Evolutionary conservation across 2,329 filamentous ascomycete genomes (phyloP).

Genomic region (Xylaria sp.): DNA sequence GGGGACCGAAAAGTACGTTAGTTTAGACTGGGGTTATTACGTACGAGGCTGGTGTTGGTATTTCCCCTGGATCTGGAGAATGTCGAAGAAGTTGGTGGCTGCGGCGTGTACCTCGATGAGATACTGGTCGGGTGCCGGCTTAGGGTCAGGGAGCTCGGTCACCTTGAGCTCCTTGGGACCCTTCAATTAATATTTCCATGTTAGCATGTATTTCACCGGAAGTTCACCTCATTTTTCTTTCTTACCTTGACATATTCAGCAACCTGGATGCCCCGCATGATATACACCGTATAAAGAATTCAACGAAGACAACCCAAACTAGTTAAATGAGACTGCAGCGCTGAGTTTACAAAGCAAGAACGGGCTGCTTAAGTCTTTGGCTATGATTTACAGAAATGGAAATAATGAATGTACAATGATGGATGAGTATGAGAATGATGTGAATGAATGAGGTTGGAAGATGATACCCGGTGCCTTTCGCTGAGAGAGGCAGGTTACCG

Average conservation of each 20-base stretch:
- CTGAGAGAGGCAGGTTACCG: constrained; percentile 3
- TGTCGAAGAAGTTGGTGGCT: constrained; percentile 96
- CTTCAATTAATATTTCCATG: constrained; percentile 48
- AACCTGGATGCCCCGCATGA: constrained; percentile 77
- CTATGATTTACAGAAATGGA: background rate
- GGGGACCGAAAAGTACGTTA: background rate
- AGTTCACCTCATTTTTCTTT: background rate
- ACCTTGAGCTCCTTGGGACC: constrained; percentile 80
- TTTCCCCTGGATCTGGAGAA: constrained; percentile 92
- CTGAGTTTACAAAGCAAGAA: no score
- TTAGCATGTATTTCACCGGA: background rate
- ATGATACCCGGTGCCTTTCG: background rate
- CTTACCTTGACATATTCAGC: constrained; percentile 75
- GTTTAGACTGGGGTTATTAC: constrained; percentile 21
- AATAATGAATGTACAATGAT: no score
- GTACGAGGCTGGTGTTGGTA: constrained; percentile 86
- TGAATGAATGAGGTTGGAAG: background rate
- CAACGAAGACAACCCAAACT: no score
- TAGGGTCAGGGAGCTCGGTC: constrained; percentile 74
- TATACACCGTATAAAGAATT: constrained; percentile 41
- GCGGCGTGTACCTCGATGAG: constrained; percentile 85
- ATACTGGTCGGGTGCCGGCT: constrained; percentile 75
- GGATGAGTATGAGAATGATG: background rate
- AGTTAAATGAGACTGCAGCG: background rate
- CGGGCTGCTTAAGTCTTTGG: no score